Evolutionary conservation across 805 yeast species (phyloP).

Genomic region (Candida awuae): DNA sequence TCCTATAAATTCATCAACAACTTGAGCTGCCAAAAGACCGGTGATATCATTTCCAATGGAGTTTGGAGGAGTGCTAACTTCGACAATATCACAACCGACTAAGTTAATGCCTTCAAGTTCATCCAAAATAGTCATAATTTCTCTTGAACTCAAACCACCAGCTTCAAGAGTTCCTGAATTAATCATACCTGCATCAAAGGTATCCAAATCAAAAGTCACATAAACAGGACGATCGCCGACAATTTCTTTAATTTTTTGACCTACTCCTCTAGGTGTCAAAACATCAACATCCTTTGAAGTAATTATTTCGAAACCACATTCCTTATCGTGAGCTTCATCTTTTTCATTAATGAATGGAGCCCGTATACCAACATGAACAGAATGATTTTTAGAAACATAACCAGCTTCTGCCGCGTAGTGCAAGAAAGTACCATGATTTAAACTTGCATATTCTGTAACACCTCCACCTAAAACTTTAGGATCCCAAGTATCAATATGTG

Average conservation of each 20-base stretch:
- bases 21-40: conserved; percentile 57
- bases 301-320: conserved; percentile 41
- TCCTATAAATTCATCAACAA: conserved; percentile 43
- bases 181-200: conserved; percentile 66
- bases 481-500: conserved; percentile 67
- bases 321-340: conserved; percentile 38
- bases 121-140: conserved; percentile 50
- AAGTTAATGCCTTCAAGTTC: conserved; percentile 51
- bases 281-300: conserved; percentile 42
- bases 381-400: conserved; percentile 38
- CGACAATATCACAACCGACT: conserved; percentile 73
- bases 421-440: conserved; percentile 61
- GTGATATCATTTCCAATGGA: conserved; percentile 56
- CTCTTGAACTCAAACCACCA: conserved; percentile 68
- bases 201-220: conserved; percentile 47
- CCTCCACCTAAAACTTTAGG: conserved; percentile 60
- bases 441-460: conserved; percentile 43
- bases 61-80: conserved; percentile 55
- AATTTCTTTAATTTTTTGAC: conserved; percentile 27
- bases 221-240: conserved; percentile 37
- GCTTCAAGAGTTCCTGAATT: conserved; percentile 77
- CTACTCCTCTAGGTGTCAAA: conserved; percentile 31
- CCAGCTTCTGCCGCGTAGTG: conserved; percentile 68
- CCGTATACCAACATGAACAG: conserved; percentile 56
- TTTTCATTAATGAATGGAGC: conserved; percentile 43